These are phyloP conservation scores for Zymoseptoria ardabiliae DNA, from an alignment of 2,329 filamentous ascomycete species.

Conservation along the genomic window DNA sequence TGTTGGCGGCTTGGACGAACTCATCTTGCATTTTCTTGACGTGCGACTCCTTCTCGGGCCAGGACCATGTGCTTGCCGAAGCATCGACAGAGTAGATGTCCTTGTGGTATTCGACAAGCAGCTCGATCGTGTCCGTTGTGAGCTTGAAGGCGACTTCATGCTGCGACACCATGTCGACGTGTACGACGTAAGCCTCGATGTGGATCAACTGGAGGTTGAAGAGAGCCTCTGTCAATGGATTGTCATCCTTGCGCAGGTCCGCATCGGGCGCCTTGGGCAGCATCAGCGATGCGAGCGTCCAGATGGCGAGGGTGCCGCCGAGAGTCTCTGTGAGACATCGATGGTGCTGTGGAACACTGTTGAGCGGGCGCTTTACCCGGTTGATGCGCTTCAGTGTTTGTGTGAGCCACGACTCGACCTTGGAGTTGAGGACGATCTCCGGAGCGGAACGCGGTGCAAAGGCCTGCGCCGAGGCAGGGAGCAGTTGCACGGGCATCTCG, in stretches of 20 bases:
- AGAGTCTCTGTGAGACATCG: slow-evolving; percentile 91
- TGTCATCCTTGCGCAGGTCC: slow-evolving; percentile 72
- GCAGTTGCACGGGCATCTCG: slow-evolving; percentile 82
- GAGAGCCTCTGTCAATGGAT: slow-evolving; percentile 76
- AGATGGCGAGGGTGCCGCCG: slow-evolving; percentile 83
- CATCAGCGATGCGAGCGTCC: slow-evolving; percentile 90
- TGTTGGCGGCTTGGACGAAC: slow-evolving; percentile 94
- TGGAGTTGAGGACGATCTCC: slow-evolving; percentile 86
- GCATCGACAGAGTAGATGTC: slow-evolving; percentile 88
- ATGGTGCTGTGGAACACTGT: slow-evolving; percentile 92
- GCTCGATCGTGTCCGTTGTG: slow-evolving; percentile 86
- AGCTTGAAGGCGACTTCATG: slow-evolving; percentile 98
- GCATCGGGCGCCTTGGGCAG: slow-evolving; percentile 80
- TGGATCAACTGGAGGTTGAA: slow-evolving; percentile 92
- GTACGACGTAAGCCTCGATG: slow-evolving; percentile 94
- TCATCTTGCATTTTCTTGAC: slow-evolving; percentile 96
- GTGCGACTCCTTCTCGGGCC: slow-evolving; percentile 93
- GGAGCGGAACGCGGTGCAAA: slow-evolving; percentile 91
- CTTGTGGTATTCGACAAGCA: slow-evolving; percentile 91
- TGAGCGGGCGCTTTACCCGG: slow-evolving; percentile 90
- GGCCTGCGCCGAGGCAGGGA: slow-evolving; percentile 90
- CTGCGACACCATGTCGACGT: slow-evolving; percentile 96
- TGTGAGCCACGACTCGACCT: slow-evolving; percentile 94
- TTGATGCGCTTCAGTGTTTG: slow-evolving; percentile 96
- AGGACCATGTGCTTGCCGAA: slow-evolving; percentile 82